phyloP scores from a whole-genome alignment of 352 stramenopile genomes.

The Phytophthora foliorum region DNA sequence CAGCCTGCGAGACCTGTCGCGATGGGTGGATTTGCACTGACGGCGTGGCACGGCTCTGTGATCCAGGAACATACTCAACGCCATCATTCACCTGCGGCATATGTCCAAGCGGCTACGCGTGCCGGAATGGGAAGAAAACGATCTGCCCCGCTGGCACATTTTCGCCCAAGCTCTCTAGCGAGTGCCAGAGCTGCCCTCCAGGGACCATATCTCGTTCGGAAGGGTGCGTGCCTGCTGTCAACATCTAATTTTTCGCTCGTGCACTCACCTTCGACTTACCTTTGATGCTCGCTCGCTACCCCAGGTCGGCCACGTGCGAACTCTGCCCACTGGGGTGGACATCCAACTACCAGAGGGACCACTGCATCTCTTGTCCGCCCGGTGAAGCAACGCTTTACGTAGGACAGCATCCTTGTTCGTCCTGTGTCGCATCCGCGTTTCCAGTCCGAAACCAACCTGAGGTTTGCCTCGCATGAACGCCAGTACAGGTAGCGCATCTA shows the following conservation, averaged over 20 bases:
- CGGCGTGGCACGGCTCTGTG: conserved; percentile 60
- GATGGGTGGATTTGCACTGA: conserved; percentile 73
- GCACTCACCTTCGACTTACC: conserved; percentile 9
- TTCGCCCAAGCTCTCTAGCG: conserved; percentile 46
- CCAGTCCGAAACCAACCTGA: conserved; percentile 22
- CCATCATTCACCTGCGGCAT: conserved; percentile 43
- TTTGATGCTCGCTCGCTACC: background rate
- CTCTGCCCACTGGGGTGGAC: conserved; percentile 53
- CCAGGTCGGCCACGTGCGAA: conserved; percentile 50
- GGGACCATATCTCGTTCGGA: conserved; percentile 58
- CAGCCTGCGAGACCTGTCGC: conserved; percentile 60
- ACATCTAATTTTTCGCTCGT: background rate
- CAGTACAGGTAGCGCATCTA: conserved; percentile 27
- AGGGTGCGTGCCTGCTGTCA: conserved; percentile 40
- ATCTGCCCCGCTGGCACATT: conserved; percentile 58
- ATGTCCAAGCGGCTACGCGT: conserved; percentile 63
- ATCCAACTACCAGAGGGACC: conserved; percentile 65
- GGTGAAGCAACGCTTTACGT: conserved; percentile 50
- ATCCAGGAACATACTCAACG: conserved; percentile 63
- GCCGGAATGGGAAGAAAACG: conserved; percentile 64
- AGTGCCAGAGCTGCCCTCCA: conserved; percentile 68
- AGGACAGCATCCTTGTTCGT: conserved; percentile 62
- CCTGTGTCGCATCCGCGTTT: conserved; percentile 51
- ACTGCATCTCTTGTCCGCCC: conserved; percentile 55
- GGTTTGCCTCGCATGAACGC: conserved; percentile 30